Evolutionary conservation across 2,329 filamentous ascomycete species (phyloP), one percentile per base, ranked within the genome.

Genomic region (Pseudocercospora eumusae): DNA sequence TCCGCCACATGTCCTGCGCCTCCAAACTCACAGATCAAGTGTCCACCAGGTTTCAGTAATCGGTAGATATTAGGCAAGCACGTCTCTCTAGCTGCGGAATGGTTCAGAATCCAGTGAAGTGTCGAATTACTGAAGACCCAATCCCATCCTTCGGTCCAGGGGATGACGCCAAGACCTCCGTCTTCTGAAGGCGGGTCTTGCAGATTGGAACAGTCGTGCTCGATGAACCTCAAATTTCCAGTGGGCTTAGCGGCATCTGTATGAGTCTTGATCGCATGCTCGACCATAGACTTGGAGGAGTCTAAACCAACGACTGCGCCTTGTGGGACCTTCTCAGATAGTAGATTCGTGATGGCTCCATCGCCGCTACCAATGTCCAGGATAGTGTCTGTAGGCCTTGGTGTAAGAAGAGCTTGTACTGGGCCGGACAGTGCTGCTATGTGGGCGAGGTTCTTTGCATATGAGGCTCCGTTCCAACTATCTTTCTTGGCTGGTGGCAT

Each of bases 1-100:
- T 90, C 88, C 1, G 79, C 77, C 0, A 89, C 81, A 73, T 90
- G 90, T 21, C 88, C 88, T 52, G 86, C 81, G 0, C 88, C 88
- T 56, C 88, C 88, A 28, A 52, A 28, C 84, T 88, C 88, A 25
- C 56, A 59, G 10, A 83, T 81, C 60, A 91, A 86, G 0, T 69
- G 68, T 1, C 86, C 88, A 9, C 81, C 81, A 0, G 84, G 82
- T 33, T 77, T 79, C 1, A 91, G 79, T 0, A 82, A 77, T 10
- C 75, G 75, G 63, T 81, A 75, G 2, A 86, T 79, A 31, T 79
- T 82, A 6, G 70, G 66, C 68, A 90, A 86, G 71, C 88, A 83
- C 0, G 31, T 45, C 2, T 73, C 66, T 8, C 84, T 81, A 1
- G 80, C 80, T 0, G 70, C 68, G 0, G 74, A 64, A 31, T 76